These are phyloP conservation scores for Adansonia grandidieri DNA, from an alignment of 441 rosid genomes.

Conservation along the genomic window DNA sequence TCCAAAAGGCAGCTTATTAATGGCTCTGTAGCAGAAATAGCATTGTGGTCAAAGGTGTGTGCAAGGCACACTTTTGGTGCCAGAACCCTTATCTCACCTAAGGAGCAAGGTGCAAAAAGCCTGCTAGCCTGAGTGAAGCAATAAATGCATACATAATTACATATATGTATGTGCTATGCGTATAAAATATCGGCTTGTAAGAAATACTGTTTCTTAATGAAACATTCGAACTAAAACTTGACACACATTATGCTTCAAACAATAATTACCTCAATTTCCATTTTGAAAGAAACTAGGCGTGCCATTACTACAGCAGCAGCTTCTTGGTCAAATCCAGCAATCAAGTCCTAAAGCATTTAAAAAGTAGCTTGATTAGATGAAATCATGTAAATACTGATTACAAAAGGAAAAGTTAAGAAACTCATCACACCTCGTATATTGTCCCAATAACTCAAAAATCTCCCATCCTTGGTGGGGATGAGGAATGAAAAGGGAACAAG, in stretches of 20 bases:
- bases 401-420: slow-evolving; percentile 4
- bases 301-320: slow-evolving; percentile 97
- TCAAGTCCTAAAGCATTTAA: slow-evolving; percentile 65
- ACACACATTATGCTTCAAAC: neutral
- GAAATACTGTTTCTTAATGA: neutral
- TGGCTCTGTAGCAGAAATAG: neutral
- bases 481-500: neutral
- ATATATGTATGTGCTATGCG: neutral
- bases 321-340: slow-evolving; percentile 97
- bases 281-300: slow-evolving; percentile 85
- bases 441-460: slow-evolving; percentile 2
- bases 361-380: slow-evolving; percentile 21
- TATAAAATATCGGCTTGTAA: neutral
- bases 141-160: neutral
- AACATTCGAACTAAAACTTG: neutral
- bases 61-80: neutral
- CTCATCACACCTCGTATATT: neutral
- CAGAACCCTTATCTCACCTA: neutral
- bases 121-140: neutral
- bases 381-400: slow-evolving; percentile 13
- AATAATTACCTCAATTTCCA: slow-evolving; percentile 90
- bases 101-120: slow-evolving; percentile 7
- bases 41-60: slow-evolving; percentile 11
- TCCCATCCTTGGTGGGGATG: neutral
- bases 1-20: neutral